Conservation (phyloP, 352 stramenopile genomes). For the Elongisporangium senticosum region DNA sequence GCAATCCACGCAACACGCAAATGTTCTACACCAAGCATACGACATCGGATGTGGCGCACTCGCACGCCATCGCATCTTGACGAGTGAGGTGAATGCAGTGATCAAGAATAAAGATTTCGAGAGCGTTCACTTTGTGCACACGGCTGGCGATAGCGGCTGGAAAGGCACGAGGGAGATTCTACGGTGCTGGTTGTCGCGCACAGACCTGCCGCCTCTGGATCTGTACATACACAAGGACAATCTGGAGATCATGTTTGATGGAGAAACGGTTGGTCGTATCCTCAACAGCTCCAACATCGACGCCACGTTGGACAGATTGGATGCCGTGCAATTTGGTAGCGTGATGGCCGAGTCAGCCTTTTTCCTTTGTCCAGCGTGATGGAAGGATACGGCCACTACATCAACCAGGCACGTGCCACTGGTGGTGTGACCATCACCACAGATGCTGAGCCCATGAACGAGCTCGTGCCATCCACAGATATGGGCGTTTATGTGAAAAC, state of each 20-base stretch:
- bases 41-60: conserved; percentile 25
- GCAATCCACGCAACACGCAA: conserved; percentile 31
- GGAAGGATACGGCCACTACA: conserved; percentile 57
- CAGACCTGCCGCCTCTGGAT: conserved; percentile 27
- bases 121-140: conserved; percentile 27
- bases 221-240: conserved; percentile 30
- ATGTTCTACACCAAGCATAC: conserved; percentile 43
- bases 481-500: conserved; percentile 21
- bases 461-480: conserved; percentile 23
- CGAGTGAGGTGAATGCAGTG: conserved; percentile 1
- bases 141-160: conserved; percentile 23
- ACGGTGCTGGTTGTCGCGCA: conserved; percentile 31
- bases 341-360: conserved; percentile 29
- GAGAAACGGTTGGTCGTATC: conserved; percentile 11
- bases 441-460: conserved; percentile 42
- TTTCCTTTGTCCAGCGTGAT: conserved; percentile 44
- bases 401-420: conserved; percentile 39
- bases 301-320: conserved; percentile 16
- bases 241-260: conserved; percentile 16
- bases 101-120: conserved; percentile 18
- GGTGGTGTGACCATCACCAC: conserved; percentile 34
- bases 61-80: conserved; percentile 8
- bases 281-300: conserved; percentile 18
- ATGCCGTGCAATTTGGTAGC: conserved; percentile 24
- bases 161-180: conserved; percentile 28